Conservation (phyloP, 371 early-diverging fungal genomes). For the Umbelopsis sp. region DNA sequence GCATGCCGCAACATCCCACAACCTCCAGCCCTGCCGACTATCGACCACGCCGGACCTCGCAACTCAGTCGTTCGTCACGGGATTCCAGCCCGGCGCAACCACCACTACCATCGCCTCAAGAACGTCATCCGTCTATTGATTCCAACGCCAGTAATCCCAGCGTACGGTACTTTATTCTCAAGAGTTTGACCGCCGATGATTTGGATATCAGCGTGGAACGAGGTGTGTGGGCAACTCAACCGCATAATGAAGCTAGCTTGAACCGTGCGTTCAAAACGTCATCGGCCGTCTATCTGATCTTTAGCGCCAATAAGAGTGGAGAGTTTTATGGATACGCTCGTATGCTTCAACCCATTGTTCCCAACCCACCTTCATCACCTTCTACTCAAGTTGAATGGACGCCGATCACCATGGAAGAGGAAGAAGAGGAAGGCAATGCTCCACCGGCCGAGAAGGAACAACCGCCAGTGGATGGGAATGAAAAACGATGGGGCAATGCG, state of each 20-base stretch:
- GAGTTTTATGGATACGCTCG: slow-evolving; percentile 61
- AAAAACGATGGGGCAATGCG: slow-evolving; percentile 33
- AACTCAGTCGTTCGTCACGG: slow-evolving; percentile 4
- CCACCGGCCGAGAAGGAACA: too few species aligned
- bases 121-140: slow-evolving; percentile 23
- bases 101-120: slow-evolving; percentile 22
- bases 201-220: slow-evolving; percentile 48
- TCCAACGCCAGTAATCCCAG: slow-evolving; percentile 23
- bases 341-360: slow-evolving; percentile 7
- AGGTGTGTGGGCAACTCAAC: slow-evolving; percentile 58
- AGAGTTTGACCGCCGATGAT: slow-evolving; percentile 54
- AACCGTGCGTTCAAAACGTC: slow-evolving; percentile 51
- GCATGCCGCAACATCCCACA: not conserved
- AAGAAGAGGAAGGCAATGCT: not conserved
- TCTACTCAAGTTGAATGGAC: slow-evolving; percentile 21
- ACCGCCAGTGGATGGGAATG: not conserved
- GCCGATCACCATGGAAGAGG: slow-evolving; percentile 18
- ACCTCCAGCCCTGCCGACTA: not conserved
- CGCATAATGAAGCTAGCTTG: slow-evolving; percentile 50
- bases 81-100: slow-evolving; percentile 17
- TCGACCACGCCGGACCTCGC: slow-evolving; percentile 12
- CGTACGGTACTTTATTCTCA: slow-evolving; percentile 55
- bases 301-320: slow-evolving; percentile 59
- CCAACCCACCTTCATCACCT: slow-evolving; percentile 5
- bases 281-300: slow-evolving; percentile 54